Conservation (phyloP, 345 rosid genomes). For the Laguncularia racemosa region DNA sequence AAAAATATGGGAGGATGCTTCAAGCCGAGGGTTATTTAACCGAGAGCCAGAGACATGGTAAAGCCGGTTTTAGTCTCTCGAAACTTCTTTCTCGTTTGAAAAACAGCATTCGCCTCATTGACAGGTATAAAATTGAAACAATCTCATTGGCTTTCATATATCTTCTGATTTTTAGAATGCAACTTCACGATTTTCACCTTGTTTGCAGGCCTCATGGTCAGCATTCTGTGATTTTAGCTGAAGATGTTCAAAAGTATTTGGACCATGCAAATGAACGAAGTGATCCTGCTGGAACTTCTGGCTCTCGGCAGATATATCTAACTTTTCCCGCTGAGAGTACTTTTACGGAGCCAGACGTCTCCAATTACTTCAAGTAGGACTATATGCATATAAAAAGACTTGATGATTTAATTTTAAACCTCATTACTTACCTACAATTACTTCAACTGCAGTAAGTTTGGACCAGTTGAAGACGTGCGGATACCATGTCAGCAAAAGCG, state of each 20-base stretch:
- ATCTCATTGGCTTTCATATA: neutral
- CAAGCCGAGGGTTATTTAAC: conserved; percentile 98
- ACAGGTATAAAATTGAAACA: conserved; percentile 38
- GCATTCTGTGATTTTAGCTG: conserved; percentile 77
- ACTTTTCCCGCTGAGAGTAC: conserved; percentile 94
- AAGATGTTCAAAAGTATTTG: conserved; percentile 62
- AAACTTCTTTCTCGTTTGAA: conserved; percentile 83
- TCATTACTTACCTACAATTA: too few relatives aligned
- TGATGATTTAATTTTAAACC: too few relatives aligned
- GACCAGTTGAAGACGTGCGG: conserved; percentile 91
- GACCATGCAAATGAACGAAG: conserved; percentile 47
- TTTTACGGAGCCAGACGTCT: conserved; percentile 80
- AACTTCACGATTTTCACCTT: neutral
- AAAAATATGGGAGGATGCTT: conserved; percentile 74
- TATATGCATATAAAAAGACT: neutral
- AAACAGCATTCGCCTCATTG: conserved; percentile 76
- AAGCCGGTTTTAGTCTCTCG: conserved; percentile 90
- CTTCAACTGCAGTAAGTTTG: conserved; percentile 54
- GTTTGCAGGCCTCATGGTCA: conserved; percentile 88
- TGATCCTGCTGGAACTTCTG: conserved; percentile 53
- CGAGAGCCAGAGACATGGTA: conserved; percentile 97
- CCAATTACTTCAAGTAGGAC: conserved; percentile 61
- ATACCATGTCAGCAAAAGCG: conserved; percentile 90
- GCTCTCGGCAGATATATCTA: conserved; percentile 85
- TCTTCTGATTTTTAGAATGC: neutral